Conservation (phyloP, 169 alveolate species). For the Miamiensis avidus region DNA sequence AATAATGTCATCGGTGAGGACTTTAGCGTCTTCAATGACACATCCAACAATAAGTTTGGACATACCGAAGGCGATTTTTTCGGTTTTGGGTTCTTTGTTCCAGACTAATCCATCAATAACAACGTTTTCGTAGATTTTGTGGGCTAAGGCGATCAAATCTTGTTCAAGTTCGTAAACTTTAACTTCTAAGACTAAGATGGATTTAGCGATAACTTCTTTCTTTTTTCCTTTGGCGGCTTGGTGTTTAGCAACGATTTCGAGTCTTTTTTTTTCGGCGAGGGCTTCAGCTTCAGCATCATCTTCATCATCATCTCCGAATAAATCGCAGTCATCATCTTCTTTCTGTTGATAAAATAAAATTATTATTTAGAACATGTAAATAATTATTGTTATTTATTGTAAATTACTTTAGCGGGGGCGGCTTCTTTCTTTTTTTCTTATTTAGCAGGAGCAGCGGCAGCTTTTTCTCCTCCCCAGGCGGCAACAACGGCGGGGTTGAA, state of each 20-base stretch:
- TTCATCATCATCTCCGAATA: conserved; percentile 57
- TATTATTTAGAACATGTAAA: too few relatives aligned
- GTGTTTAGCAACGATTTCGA: conserved; percentile 47
- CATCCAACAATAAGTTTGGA: conserved; percentile 73
- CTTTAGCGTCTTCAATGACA: conserved; percentile 74
- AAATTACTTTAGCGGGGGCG: background rate
- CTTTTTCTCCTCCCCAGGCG: conserved; percentile 54
- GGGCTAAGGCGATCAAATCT: conserved; percentile 78
- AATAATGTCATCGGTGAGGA: conserved; percentile 63
- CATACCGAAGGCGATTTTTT: conserved; percentile 79
- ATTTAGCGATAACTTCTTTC: conserved; percentile 77
- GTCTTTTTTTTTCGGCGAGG: conserved; percentile 43
- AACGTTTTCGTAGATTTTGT: conserved; percentile 55
- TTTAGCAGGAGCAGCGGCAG: conserved; percentile 41
- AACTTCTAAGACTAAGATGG: conserved; percentile 84
- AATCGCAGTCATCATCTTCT: conserved; percentile 54
- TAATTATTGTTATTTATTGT: background rate
- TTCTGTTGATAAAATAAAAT: background rate
- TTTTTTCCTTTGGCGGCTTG: conserved; percentile 60
- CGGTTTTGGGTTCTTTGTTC: conserved; percentile 72
- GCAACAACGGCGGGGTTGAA: conserved; percentile 43
- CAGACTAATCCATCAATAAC: conserved; percentile 76
- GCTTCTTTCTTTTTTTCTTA: conserved; percentile 37
- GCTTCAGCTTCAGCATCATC: conserved; percentile 57
- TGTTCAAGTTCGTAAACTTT: conserved; percentile 82